Base-by-base conservation (phyloP, 2,329 filamentous ascomycete genomes). In the Graphiopsis chlorocephala region DNA sequence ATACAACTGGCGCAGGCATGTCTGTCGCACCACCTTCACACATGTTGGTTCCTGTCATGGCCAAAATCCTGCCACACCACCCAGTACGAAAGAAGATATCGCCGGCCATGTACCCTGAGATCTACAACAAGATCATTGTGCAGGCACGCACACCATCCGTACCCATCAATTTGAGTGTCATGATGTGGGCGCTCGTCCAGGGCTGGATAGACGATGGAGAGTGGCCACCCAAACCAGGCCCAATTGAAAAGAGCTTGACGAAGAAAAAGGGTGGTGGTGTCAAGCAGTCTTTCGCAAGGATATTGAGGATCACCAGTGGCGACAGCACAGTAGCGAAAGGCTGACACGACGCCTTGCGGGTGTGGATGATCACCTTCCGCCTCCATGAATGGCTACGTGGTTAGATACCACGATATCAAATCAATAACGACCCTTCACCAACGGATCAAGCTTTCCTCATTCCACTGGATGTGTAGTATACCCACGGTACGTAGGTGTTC, bases 201-300 rank as follows among this genome's bases (percentile, higher is more conserved):
- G 94, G 94, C 50, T 97, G 94, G 94, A 96, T 96, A 77, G 85
- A 91, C 47, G 92, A 95, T 72, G 93, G 93, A 17, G 92, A 97
- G 77, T 98, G 94, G 94, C 93, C 94, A 4, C 92, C 91, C 1
- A 86, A 86, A 69, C 76, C 83, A 0, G 79, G 80, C 20, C 72
- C 83, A 55, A 70, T 81, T 53, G 81, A 85, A 72, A 75, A 82
- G 67, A 78, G 78, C 52, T 74, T 78, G 6, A 72, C 68, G 17
- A 74, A 77, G 45, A 77, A 77, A 69, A 78, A 76, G 68, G 35
- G 42, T 26, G 61, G 28, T 14, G 35, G 52, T 17, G 64, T 82
- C 11, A 78, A 78, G 68, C 80, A 80, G 45, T 77, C 77, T 38
- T 76, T 83, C 7, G 80, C 77, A 64, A 78, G 76, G 65, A 80